phyloP scores from a whole-genome alignment of 164 flowering plant species.

The Magnolia kwangsiensis region DNA sequence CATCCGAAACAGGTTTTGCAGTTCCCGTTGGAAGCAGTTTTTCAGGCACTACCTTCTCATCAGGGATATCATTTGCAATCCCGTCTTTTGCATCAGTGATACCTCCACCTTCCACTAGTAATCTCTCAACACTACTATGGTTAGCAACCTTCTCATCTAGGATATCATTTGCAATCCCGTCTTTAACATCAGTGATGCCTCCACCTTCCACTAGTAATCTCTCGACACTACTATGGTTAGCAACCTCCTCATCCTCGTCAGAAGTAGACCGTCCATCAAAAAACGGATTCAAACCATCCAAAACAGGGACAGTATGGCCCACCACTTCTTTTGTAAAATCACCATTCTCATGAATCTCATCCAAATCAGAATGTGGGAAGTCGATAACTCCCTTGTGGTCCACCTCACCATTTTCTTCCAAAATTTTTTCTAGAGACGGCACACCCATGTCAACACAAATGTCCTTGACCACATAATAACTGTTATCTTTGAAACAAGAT shows the following conservation, averaged over 20 bases:
- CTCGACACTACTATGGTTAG: not conserved
- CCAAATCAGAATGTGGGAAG: constrained; percentile 18
- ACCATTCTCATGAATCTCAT: constrained; percentile 17
- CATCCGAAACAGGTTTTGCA: not conserved
- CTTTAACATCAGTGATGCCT: not conserved
- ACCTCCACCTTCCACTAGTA: not conserved
- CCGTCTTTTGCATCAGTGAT: constrained; percentile 1
- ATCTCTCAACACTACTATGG: not conserved
- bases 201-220: not conserved
- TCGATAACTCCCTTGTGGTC: constrained; percentile 12
- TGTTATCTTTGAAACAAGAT: constrained; percentile 42
- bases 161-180: not conserved
- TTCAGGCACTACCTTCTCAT: constrained; percentile 5
- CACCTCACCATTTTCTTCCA: constrained; percentile 25
- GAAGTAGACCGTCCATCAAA: not conserved
- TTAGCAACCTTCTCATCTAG: constrained; percentile 1
- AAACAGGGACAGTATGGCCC: constrained; percentile 4
- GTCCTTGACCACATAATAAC: constrained; percentile 47
- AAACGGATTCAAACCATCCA: not conserved
- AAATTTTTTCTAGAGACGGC: constrained; percentile 33
- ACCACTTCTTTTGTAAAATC: constrained; percentile 18
- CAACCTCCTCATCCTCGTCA: constrained; percentile 3
- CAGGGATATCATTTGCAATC: not conserved
- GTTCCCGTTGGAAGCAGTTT: not conserved
- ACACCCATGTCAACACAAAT: constrained; percentile 61